phyloP scores from a whole-genome alignment of 768 basidiomycete species.

The Termitomyces sp. region DNA sequence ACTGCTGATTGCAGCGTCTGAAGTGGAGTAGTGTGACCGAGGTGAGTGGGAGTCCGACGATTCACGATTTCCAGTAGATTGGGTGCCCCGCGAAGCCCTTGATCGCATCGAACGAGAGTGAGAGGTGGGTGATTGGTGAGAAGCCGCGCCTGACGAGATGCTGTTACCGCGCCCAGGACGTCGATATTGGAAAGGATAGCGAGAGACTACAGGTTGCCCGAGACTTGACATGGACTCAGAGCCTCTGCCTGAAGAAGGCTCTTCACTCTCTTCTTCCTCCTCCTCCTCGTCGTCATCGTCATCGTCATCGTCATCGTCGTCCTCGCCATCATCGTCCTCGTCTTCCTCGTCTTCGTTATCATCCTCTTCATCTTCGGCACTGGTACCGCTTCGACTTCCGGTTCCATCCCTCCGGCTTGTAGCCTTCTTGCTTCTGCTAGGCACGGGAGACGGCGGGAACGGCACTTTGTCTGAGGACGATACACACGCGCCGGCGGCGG shows the following conservation, averaged over 20 bases:
- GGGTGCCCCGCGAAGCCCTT: conserved; percentile 37
- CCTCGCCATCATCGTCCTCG: conserved; percentile 28
- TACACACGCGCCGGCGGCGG: conserved; percentile 51
- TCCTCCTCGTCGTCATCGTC: conserved; percentile 28
- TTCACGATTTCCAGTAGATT: conserved; percentile 59
- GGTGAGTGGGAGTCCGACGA: conserved; percentile 57
- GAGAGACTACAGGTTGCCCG: conserved; percentile 66
- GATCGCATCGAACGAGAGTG: conserved; percentile 29
- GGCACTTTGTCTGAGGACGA: conserved; percentile 62
- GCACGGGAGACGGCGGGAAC: conserved; percentile 63
- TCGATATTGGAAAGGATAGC: conserved; percentile 67
- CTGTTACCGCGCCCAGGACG: conserved; percentile 41
- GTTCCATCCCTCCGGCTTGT: conserved; percentile 4
- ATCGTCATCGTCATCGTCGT: conserved; percentile 21
- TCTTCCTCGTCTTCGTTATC: conserved; percentile 23
- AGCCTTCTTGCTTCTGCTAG: conserved; percentile 21
- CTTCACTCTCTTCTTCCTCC: conserved; percentile 39
- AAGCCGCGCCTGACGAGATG: conserved; percentile 33
- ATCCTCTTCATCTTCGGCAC: conserved; percentile 18
- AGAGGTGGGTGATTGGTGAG: conserved; percentile 30
- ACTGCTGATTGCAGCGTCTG: conserved; percentile 30
- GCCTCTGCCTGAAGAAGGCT: conserved; percentile 54
- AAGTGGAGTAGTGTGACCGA: conserved; percentile 27
- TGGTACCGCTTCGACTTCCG: conserved; percentile 12
- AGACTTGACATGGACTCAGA: conserved; percentile 85